Conservation (phyloP, 2,329 filamentous ascomycete species). For the Aspergillus luchuensis region DNA sequence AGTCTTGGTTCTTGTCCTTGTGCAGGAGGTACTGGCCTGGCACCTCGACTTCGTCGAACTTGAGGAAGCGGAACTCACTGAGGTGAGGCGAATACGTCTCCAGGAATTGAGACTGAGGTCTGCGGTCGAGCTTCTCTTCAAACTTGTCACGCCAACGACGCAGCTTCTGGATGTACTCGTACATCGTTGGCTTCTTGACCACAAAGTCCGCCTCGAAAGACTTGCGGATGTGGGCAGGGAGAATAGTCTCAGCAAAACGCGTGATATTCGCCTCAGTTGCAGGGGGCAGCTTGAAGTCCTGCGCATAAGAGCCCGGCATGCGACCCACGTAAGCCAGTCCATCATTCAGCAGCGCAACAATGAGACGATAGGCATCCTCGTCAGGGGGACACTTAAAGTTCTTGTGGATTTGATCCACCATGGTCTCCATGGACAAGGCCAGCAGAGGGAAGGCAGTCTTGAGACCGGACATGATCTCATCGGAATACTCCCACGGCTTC, state of each 20-base stretch:
- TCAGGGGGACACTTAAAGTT: slow-evolving; percentile 99
- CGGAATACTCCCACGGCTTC: slow-evolving; percentile 93
- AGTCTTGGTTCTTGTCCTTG: slow-evolving; percentile 99
- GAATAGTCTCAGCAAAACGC: slow-evolving; percentile 91
- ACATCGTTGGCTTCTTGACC: slow-evolving; percentile 91
- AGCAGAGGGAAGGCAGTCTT: slow-evolving; percentile 97
- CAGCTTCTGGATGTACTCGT: slow-evolving; percentile 96
- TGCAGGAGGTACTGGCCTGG: slow-evolving; percentile 96
- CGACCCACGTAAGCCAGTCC: slow-evolving; percentile 89
- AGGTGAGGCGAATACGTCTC: slow-evolving; percentile 88
- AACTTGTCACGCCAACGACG: slow-evolving; percentile 97
- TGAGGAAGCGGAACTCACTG: slow-evolving; percentile 95
- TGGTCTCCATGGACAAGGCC: slow-evolving; percentile 97
- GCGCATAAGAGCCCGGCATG: slow-evolving; percentile 81
- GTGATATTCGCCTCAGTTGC: slow-evolving; percentile 96
- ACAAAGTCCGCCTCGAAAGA: slow-evolving; percentile 99
- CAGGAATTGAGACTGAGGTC: slow-evolving; percentile 70
- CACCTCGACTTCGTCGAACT: slow-evolving; percentile 97
- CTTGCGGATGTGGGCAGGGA: slow-evolving; percentile 91
- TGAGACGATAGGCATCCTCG: slow-evolving; percentile 94
- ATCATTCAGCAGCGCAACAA: slow-evolving; percentile 96
- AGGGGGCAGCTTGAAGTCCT: slow-evolving; percentile 83
- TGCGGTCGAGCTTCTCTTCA: slow-evolving; percentile 91
- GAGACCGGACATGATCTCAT: slow-evolving; percentile 91
- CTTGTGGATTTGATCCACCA: slow-evolving; percentile 98